Percentiles rank a stretch among this genome's conserved stretches.
Conservation (phyloP, 495 filamentous ascomycete species). For the Apiosordaria backusii region DNA sequence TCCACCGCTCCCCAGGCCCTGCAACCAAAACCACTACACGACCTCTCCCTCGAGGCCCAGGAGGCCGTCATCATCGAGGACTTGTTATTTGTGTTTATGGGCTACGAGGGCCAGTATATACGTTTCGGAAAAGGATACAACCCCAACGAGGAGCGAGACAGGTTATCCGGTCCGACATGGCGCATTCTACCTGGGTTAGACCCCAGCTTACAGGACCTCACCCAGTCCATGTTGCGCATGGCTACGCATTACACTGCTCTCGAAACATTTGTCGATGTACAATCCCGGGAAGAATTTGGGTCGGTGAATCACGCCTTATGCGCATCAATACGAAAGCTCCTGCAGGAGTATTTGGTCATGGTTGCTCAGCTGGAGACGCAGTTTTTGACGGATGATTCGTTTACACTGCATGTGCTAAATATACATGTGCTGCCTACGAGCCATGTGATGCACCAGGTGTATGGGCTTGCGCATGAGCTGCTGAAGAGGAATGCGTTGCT, state of each 20-base stretch:
- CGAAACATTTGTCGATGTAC: conserved; percentile 89
- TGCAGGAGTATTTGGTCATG: conserved; percentile 90
- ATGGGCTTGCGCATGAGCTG: conserved; percentile 80
- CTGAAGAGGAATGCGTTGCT: conserved; percentile 81
- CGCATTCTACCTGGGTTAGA: conserved; percentile 80
- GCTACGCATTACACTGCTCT: conserved; percentile 88
- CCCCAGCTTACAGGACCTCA: conserved; percentile 84
- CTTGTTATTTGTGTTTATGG: conserved; percentile 92
- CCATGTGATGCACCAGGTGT: conserved; percentile 85
- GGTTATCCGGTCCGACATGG: conserved; percentile 75
- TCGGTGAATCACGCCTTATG: conserved; percentile 96
- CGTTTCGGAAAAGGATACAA: conserved; percentile 80
- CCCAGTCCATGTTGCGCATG: conserved; percentile 87
- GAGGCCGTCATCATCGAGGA: conserved; percentile 87
- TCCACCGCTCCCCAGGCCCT: conserved; percentile 66
- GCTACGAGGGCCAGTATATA: conserved; percentile 96
- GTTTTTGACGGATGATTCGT: conserved; percentile 76
- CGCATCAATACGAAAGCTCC: conserved; percentile 81
- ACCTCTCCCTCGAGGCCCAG: conserved; percentile 73
- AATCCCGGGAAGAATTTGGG: conserved; percentile 88
- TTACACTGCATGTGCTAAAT: conserved; percentile 89
- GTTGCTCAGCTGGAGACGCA: conserved; percentile 91
- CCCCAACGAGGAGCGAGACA: conserved; percentile 77
- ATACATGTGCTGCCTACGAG: conserved; percentile 84
- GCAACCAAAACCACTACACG: conserved; percentile 66